These are phyloP conservation scores for Vitellaria paradoxa DNA, from an alignment of 179 eudicot species.

Conservation along the genomic window DNA sequence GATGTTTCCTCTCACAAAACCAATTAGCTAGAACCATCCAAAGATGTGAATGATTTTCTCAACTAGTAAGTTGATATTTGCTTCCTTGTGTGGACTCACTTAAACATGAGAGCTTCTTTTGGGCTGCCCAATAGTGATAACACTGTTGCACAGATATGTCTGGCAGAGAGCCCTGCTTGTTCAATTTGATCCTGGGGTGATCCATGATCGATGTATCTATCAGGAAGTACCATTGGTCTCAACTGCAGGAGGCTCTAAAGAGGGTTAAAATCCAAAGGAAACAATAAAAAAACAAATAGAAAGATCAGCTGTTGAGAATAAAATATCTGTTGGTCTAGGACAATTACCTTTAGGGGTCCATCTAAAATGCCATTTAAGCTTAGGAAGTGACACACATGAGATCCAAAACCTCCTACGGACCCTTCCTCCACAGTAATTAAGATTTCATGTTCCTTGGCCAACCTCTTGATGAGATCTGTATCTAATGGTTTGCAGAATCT, in stretches of 20 bases:
- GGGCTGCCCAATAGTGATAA: constrained; percentile 55
- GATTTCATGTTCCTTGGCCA: constrained; percentile 68
- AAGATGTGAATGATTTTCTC: neutral
- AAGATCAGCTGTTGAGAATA: neutral
- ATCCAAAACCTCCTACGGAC: constrained; percentile 71
- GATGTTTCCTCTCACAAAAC: neutral
- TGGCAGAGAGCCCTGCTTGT: constrained; percentile 66
- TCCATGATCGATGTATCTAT: constrained; percentile 76
- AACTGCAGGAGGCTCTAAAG: constrained; percentile 32
- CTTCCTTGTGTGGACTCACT: constrained; percentile 7
- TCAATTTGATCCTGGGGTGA: constrained; percentile 62
- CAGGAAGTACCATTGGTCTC: constrained; percentile 74
- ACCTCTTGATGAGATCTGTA: constrained; percentile 44
- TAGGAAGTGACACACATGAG: constrained; percentile 69
- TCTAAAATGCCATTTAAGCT: constrained; percentile 57
- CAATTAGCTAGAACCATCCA: neutral
- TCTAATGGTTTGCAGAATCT: constrained; percentile 86
- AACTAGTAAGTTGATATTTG: neutral
- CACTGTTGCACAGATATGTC: constrained; percentile 61
- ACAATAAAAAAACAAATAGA: neutral
- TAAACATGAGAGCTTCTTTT: constrained; percentile 38
- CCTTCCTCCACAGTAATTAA: constrained; percentile 72
- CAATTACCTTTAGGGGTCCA: constrained; percentile 64
- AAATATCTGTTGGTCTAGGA: neutral
- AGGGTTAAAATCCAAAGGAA: neutral